Base-by-base conservation (phyloP, 352 stramenopile species). In the Peronospora destructor region DNA sequence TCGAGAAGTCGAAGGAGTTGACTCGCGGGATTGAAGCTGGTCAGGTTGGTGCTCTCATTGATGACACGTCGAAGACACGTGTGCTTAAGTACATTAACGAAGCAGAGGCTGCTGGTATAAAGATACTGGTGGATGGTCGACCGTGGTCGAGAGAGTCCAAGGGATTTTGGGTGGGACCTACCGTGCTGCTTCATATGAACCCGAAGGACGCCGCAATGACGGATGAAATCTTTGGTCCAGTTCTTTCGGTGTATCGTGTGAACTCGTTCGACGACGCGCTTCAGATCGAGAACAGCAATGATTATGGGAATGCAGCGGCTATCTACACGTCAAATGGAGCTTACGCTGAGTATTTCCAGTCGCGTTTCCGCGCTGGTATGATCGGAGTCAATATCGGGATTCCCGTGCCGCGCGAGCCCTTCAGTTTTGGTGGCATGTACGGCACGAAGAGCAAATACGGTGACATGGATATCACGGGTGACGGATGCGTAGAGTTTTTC, bases 391-490 rank as follows among this genome's bases (percentile, higher is more conserved):
- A 99, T 64, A 92, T 98, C 58, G 95, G 95, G 21, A 95, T 98
- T 33, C 89, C 94, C 2, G 94, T 97, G 16, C 93, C 94, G 14
- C 74, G 92, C 11, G 92, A 98, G 55, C 94, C 94, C 2, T 98
- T 98, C 68, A 95, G 85, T 26, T 99, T 99, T 64, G 96, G 95
- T 37, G 96, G 96, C 3, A 70, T 98, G 48, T 98, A 98, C 65
- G 95, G 94, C 29, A 98, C 95, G 10, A 84, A 86, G 55, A 97
- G 85, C 71, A 99, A 99, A 59, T 99, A 89, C 56, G 96, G 96
- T 30, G 92, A 98, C 58, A 97, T 97, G 80, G 96, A 99, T 64
- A 98, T 99, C 45, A 99, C 96, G 6, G 95, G 94, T 13, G 95
- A 98, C 58, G 95, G 92, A 21, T 91, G 81, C 19, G 83, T 99